Conservation (phyloP, 495 filamentous ascomycete species). For the Aspergillus hancockii region DNA sequence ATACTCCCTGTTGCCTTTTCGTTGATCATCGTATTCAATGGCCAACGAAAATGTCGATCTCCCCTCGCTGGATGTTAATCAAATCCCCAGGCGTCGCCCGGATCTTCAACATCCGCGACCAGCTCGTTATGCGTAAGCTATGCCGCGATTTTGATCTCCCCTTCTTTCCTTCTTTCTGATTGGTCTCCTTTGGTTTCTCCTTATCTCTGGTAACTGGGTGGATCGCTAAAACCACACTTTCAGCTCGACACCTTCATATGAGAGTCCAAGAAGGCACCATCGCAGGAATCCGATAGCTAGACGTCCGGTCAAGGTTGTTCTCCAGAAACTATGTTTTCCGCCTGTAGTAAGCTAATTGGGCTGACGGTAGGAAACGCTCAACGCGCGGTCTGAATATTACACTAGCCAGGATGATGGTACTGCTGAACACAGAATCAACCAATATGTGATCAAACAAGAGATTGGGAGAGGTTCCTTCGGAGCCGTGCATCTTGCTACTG, state of each 20-base stretch:
- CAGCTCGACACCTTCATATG: slow-evolving; percentile 54
- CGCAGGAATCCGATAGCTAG: slow-evolving; percentile 68
- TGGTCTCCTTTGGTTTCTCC: slow-evolving; percentile 2
- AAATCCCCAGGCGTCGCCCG: slow-evolving; percentile 11
- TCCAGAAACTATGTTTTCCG: background rate
- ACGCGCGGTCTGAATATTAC: slow-evolving; percentile 84
- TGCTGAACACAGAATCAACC: slow-evolving; percentile 82
- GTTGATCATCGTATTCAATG: slow-evolving; percentile 21
- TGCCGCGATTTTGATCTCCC: background rate
- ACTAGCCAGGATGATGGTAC: slow-evolving; percentile 82
- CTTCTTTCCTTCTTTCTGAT: slow-evolving; percentile 9
- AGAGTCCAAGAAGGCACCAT: slow-evolving; percentile 76
- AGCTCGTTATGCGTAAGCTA: slow-evolving; percentile 41
- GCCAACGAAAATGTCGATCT: slow-evolving; percentile 23
- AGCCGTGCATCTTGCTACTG: slow-evolving; percentile 86
- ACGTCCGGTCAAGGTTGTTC: slow-evolving; percentile 66
- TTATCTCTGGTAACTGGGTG: background rate
- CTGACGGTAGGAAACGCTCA: slow-evolving; percentile 74
- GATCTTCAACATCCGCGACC: slow-evolving; percentile 19
- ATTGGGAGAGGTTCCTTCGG: slow-evolving; percentile 96
- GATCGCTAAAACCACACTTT: slow-evolving; percentile 1
- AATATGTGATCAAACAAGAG: slow-evolving; percentile 92
- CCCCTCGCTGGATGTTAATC: slow-evolving; percentile 21
- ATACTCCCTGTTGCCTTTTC: slow-evolving; percentile 3
- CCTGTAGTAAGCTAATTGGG: slow-evolving; percentile 16